Base-by-base conservation (phyloP, 768 basidiomycete genomes). In the Russula emetica region DNA sequence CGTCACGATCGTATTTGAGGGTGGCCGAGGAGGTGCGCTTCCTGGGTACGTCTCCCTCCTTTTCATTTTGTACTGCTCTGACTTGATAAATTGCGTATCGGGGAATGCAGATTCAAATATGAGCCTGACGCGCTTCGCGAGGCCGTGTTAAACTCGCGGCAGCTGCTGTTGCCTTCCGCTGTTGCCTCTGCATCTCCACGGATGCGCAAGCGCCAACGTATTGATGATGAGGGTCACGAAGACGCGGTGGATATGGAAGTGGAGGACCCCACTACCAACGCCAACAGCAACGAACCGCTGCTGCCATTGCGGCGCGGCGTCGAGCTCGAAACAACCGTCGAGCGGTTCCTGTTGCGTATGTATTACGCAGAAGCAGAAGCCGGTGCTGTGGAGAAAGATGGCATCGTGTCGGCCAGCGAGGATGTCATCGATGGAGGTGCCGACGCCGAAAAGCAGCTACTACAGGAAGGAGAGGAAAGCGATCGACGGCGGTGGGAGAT, bases 71-170 rank as follows among this genome's bases (percentile, higher is more conserved):
- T 52, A 20, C 26, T 30, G 18, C 13, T 14, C 49, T 53, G 52
- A 53, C 18, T 54, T 58, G 55, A 55, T 8, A 5, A 10, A 3
- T 40, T 40, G 58, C 36, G 30, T 49, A 5, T 28, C 16, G 1
- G 24, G n/a, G 42, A 10, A 6, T 24, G 14, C 52, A 75, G 74
- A 16, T 75, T 74, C 71, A 72, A 71, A 60, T 75, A 74, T 53
- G 66, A 72, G 34, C 70, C 74, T 0, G 68, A 64, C 30, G 69
- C 69, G 20, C 68, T 75, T 38, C 71, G 67, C 22, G 57, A 67
- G 5, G 67, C 67, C 36, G 65, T 75, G 28, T 65, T 75, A 11
- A 34, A 34, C 34, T 11, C 11, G 3, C 34, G 34, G 63, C 66
- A 62, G n/a, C 42, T 50, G 22, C 11, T 44, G 30, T 18, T 54